phyloP scores from a whole-genome alignment of 192 early-diverging fungal genomes.

The Umbelopsis sp. region DNA sequence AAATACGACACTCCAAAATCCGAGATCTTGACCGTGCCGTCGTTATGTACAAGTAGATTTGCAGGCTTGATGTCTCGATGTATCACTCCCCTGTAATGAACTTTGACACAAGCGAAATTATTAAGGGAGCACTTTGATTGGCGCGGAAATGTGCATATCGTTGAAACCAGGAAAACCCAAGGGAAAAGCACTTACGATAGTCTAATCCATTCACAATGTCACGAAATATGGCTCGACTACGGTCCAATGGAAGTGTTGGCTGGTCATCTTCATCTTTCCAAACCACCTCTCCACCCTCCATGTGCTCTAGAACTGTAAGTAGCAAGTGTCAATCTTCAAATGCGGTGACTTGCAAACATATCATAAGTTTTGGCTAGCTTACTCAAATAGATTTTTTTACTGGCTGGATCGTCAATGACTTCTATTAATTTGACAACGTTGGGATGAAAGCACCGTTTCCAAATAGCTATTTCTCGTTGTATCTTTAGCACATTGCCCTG shows the following conservation, averaged over 20 bases:
- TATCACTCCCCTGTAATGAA: conserved; percentile 95
- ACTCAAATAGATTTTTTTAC: conserved; percentile 92
- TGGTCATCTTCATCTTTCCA: conserved; percentile 78
- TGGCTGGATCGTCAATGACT: conserved; percentile 93
- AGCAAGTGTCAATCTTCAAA: neutral
- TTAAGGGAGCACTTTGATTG: neutral
- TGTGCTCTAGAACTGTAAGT: conserved; percentile 71
- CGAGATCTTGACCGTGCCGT: conserved; percentile 88
- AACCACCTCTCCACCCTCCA: conserved; percentile 90
- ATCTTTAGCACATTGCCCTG: conserved; percentile 79
- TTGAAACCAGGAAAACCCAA: neutral
- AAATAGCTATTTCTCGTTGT: conserved; percentile 91
- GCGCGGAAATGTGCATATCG: neutral
- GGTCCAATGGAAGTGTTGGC: conserved; percentile 66
- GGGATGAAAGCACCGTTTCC: conserved; percentile 95
- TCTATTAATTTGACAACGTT: conserved; percentile 89
- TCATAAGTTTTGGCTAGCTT: conserved; percentile 1
- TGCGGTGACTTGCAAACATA: neutral
- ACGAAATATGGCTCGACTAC: conserved; percentile 83
- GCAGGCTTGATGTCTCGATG: conserved; percentile 99
- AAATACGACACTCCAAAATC: conserved; percentile 99
- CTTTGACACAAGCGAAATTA: conserved; percentile 38
- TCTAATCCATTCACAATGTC: conserved; percentile 92
- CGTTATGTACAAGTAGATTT: conserved; percentile 82
- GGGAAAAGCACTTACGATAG: conserved; percentile 65